Evolutionary conservation across 2,329 filamentous ascomycete genomes (phyloP).

Genomic region (Macrophomina tecta): DNA sequence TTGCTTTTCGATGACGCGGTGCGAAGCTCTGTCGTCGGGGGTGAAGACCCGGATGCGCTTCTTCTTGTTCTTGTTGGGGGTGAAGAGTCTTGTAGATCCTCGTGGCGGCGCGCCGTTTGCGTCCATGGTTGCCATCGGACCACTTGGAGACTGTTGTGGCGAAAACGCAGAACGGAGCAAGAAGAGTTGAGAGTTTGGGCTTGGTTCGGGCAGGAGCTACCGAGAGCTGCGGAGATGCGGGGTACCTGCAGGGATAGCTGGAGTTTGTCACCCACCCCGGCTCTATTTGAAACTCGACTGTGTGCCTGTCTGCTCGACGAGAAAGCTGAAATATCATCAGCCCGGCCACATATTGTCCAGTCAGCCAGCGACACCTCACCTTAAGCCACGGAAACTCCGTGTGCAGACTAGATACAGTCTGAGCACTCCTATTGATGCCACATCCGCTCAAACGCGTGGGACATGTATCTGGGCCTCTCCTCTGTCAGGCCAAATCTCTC

Average conservation of each 20-base stretch:
- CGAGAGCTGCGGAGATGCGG: constrained; percentile 6
- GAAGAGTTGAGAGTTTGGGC: neutral
- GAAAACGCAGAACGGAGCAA: neutral
- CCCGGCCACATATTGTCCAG: too few relatives aligned
- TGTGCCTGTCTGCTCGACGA: too few relatives aligned
- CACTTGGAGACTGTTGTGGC: neutral
- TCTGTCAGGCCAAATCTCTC: too few relatives aligned
- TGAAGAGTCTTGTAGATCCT: neutral
- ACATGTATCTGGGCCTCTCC: too few relatives aligned
- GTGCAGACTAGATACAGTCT: too few relatives aligned
- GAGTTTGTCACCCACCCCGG: too few relatives aligned
- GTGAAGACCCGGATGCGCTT: constrained; percentile 35
- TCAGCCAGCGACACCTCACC: too few relatives aligned
- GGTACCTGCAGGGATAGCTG: constrained; percentile 1
- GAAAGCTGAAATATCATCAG: too few relatives aligned
- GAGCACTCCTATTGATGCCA: too few relatives aligned
- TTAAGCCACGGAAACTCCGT: too few relatives aligned
- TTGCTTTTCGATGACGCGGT: constrained; percentile 36
- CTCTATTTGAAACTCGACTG: too few relatives aligned
- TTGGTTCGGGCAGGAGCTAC: neutral
- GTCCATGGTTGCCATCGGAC: neutral
- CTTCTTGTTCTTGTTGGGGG: constrained; percentile 29
- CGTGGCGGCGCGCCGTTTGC: neutral
- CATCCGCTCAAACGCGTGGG: too few relatives aligned
- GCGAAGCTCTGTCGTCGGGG: constrained; percentile 34